phyloP scores from a whole-genome alignment of 768 basidiomycete genomes.

The Termitomyces sp. region DNA sequence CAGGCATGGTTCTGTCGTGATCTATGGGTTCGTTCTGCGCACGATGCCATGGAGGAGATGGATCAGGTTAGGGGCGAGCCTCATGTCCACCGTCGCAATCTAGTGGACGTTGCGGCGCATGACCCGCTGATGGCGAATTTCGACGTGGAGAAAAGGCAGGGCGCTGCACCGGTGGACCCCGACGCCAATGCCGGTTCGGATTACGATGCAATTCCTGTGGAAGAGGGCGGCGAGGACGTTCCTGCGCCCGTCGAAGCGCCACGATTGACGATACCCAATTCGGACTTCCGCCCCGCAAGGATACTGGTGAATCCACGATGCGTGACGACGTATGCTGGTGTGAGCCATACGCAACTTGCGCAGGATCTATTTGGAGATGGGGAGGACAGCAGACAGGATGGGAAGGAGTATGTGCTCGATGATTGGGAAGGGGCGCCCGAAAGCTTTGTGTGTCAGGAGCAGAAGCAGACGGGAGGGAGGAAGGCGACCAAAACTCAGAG shows the following conservation, averaged over 20 bases:
- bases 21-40: constrained; percentile 88
- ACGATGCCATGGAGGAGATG: constrained; percentile 62
- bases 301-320: constrained; percentile 96
- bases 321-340: constrained; percentile 97
- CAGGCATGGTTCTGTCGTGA: constrained; percentile 99
- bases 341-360: constrained; percentile 94
- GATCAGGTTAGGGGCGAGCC: constrained; percentile 29
- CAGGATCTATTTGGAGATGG: constrained; percentile 85
- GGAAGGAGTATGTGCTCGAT: constrained; percentile 77
- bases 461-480: constrained; percentile 83
- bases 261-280: constrained; percentile 73
- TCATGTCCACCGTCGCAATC: constrained; percentile 21
- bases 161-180: constrained; percentile 36
- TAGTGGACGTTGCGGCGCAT: constrained; percentile 28
- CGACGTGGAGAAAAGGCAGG: constrained; percentile 19
- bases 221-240: constrained; percentile 43
- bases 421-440: constrained; percentile 98
- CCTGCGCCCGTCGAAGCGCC: constrained; percentile 28
- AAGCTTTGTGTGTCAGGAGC: constrained; percentile 97
- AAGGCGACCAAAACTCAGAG: constrained; percentile 87
- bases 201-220: constrained; percentile 79
- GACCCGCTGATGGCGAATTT: constrained; percentile 25
- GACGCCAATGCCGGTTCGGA: constrained; percentile 86
- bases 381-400: constrained; percentile 43
- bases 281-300: constrained; percentile 80